A percentile compares a stretch with the other conserved stretches of the same genome.
Conservation (phyloP, 805 yeast species). For the Lachancea nothofagi region DNA sequence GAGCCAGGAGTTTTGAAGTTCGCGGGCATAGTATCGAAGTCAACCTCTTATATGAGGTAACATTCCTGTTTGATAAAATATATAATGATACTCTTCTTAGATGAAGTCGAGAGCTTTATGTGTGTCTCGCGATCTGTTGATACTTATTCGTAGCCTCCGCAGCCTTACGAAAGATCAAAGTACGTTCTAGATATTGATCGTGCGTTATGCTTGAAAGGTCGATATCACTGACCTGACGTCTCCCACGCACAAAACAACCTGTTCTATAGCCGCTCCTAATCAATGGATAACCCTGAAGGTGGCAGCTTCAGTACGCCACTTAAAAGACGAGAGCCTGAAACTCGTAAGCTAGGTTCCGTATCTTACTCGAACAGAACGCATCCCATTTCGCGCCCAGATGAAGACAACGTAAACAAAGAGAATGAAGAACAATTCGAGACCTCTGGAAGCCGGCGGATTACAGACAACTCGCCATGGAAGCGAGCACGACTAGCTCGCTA, state of each 20-base stretch:
- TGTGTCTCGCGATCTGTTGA: no score
- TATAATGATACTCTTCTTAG: no score
- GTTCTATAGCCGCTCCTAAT: not conserved
- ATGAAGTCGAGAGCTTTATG: no score
- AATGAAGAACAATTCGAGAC: not conserved
- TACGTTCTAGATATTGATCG: no score
- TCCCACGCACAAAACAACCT: not conserved
- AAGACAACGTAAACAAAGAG: not conserved
- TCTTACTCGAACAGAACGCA: not conserved
- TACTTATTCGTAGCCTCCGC: no score
- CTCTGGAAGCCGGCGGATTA: not conserved
- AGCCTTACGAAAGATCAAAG: no score
- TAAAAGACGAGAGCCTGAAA: not conserved
- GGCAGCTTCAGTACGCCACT: conserved; percentile 7
- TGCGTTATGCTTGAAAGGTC: no score
- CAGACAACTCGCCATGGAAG: conserved; percentile 1
- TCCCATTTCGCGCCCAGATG: not conserved
- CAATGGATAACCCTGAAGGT: conserved; percentile 2
- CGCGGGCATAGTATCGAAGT: no score
- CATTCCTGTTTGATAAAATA: no score
- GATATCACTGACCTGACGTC: no score
- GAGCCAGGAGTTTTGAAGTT: no score
- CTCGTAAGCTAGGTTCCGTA: conserved; percentile 1
- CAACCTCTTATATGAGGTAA: no score
- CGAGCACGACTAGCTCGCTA: conserved; percentile 1